Evolutionary conservation across 176 grass and related monocot genomes (phyloP).

Genomic region (Rhynchospora tenuis): DNA sequence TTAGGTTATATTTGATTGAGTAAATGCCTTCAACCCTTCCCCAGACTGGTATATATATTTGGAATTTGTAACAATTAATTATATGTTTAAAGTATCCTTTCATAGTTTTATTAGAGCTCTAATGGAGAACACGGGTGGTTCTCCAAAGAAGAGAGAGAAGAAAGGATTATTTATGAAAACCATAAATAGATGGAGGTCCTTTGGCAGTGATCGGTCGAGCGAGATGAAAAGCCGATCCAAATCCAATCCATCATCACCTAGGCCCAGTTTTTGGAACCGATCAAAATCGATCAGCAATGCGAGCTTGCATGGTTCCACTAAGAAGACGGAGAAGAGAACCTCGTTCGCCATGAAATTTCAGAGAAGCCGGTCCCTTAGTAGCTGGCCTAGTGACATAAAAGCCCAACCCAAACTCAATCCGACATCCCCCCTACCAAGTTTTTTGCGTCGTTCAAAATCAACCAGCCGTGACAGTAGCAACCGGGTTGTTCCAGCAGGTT

Average conservation of each 20-base stretch:
- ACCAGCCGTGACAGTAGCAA: not conserved
- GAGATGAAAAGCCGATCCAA: not conserved
- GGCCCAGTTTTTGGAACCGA: not conserved
- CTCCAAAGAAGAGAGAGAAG: constrained; percentile 8
- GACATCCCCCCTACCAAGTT: not conserved
- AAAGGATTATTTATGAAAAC: constrained; percentile 21
- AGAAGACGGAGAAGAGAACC: constrained; percentile 12
- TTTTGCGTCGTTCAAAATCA: not conserved
- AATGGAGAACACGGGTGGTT: not conserved
- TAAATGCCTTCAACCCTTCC: not conserved
- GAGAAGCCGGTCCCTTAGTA: constrained; percentile 14
- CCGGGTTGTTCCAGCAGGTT: constrained; percentile 11
- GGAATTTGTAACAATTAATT: not conserved
- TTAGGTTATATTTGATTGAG: not conserved
- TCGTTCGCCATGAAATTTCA: constrained; percentile 18
- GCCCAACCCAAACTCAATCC: not conserved
- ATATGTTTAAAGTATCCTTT: not conserved
- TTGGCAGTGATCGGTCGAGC: not conserved
- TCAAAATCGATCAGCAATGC: not conserved
- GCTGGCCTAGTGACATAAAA: not conserved
- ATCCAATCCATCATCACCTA: not conserved
- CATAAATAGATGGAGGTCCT: constrained; percentile 6
- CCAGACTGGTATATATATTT: not conserved
- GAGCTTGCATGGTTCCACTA: not conserved
- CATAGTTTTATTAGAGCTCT: not conserved